Evolutionary conservation across 352 stramenopile genomes (phyloP).

Genomic region (Phytophthora multivora): DNA sequence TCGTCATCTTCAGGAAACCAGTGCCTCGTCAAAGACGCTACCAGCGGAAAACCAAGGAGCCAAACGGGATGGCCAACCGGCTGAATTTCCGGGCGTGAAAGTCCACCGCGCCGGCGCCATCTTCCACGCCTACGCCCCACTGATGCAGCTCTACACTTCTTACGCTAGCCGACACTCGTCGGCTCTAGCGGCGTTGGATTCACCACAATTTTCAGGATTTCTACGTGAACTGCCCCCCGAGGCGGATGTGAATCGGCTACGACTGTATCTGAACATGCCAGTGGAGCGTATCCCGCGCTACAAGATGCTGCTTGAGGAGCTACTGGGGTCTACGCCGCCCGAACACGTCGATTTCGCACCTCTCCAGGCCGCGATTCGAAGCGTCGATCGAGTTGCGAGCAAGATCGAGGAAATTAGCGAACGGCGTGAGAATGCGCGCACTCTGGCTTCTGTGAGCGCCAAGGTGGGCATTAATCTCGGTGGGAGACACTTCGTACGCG

Average conservation of each 20-base stretch:
- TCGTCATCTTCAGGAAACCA: conserved; percentile 74
- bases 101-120: conserved; percentile 69
- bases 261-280: conserved; percentile 86
- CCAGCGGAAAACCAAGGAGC: conserved; percentile 7
- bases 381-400: conserved; percentile 71
- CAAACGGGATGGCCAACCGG: conserved; percentile 5
- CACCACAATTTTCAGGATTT: conserved; percentile 75
- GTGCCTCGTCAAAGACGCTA: conserved; percentile 19
- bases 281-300: conserved; percentile 88
- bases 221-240: conserved; percentile 74
- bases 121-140: conserved; percentile 83
- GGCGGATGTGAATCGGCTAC: conserved; percentile 60
- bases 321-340: conserved; percentile 64
- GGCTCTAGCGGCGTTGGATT: conserved; percentile 71
- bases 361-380: conserved; percentile 74
- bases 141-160: conserved; percentile 87
- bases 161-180: conserved; percentile 84
- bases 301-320: conserved; percentile 81
- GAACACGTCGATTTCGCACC: conserved; percentile 79
- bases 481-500: conserved; percentile 69
- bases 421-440: conserved; percentile 65
- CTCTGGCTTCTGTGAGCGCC: conserved; percentile 60
- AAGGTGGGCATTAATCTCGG: conserved; percentile 75
- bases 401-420: conserved; percentile 87
- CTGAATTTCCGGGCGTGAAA: conserved; percentile 13